Conservation (phyloP, 2,329 filamentous ascomycete genomes). For the Botrytis hyacinthi region DNA sequence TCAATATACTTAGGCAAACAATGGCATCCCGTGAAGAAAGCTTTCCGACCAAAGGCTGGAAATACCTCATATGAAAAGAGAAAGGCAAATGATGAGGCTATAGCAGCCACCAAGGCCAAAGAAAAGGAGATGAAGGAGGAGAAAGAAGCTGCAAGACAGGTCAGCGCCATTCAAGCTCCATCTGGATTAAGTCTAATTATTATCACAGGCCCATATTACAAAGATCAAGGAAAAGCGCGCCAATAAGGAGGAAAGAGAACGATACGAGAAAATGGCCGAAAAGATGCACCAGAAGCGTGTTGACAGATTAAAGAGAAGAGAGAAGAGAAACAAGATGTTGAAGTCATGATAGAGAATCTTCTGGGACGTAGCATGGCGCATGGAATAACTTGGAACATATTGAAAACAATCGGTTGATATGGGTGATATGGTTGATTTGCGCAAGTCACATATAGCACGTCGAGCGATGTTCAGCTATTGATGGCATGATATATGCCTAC, state of each 20-base stretch:
- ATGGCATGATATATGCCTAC: not conserved
- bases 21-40: slow-evolving; percentile 81
- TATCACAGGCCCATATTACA: slow-evolving; percentile 66
- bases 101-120: slow-evolving; percentile 80
- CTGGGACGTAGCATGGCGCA: slow-evolving; percentile 14
- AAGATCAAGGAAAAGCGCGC: slow-evolving; percentile 80
- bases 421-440: not conserved
- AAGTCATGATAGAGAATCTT: slow-evolving; percentile 52
- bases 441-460: not conserved
- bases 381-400: slow-evolving; percentile 3
- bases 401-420: not conserved
- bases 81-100: slow-evolving; percentile 64
- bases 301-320: slow-evolving; percentile 87
- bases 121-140: slow-evolving; percentile 96
- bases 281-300: slow-evolving; percentile 98
- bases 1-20: slow-evolving; percentile 69
- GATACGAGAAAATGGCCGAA: slow-evolving; percentile 90
- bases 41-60: slow-evolving; percentile 80
- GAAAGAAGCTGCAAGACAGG: slow-evolving; percentile 85
- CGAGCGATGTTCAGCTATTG: not conserved
- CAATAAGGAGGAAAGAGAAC: slow-evolving; percentile 87
- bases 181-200: not conserved
- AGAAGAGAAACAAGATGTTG: slow-evolving; percentile 90
- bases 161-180: slow-evolving; percentile 43
- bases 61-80: slow-evolving; percentile 78